Evolutionary conservation across 139 green algal genomes (phyloP).

Genomic region (Micractinium conductrix): DNA sequence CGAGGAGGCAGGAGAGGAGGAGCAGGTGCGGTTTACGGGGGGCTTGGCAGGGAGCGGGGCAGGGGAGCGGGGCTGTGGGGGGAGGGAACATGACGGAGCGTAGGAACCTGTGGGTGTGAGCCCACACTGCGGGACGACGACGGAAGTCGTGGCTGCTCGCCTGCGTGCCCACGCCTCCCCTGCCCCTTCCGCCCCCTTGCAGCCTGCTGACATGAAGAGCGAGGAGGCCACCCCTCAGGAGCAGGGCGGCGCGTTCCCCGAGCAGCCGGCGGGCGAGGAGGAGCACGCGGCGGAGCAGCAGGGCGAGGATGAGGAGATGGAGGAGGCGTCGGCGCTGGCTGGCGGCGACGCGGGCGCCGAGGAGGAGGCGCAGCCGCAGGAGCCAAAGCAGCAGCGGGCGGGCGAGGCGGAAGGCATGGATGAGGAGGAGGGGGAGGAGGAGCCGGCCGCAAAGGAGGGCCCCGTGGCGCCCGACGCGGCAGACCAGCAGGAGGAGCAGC

Average conservation of each 20-base stretch:
- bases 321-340: slow-evolving; percentile 32
- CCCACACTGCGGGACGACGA: too few relatives aligned
- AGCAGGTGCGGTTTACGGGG: slow-evolving; percentile 9
- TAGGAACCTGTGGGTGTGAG: too few relatives aligned
- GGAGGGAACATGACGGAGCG: too few relatives aligned
- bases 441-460: background rate
- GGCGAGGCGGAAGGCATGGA: slow-evolving; percentile 31
- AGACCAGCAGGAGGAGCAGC: slow-evolving; percentile 10
- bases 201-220: background rate
- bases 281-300: slow-evolving; percentile 32
- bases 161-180: too few relatives aligned
- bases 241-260: slow-evolving; percentile 20
- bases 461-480: background rate
- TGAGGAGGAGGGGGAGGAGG: slow-evolving; percentile 35
- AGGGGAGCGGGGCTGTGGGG: background rate
- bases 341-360: slow-evolving; percentile 32
- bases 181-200: background rate
- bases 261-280: background rate
- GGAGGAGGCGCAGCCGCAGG: slow-evolving; percentile 20
- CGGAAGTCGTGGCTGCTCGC: too few relatives aligned
- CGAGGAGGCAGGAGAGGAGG: slow-evolving; percentile 14
- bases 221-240: background rate
- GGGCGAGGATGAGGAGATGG: slow-evolving; percentile 34
- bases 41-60: background rate
- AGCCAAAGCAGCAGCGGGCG: slow-evolving; percentile 12